Evolutionary conservation across 2,329 filamentous ascomycete species (phyloP).

Genomic region (Diaporthe eres): DNA sequence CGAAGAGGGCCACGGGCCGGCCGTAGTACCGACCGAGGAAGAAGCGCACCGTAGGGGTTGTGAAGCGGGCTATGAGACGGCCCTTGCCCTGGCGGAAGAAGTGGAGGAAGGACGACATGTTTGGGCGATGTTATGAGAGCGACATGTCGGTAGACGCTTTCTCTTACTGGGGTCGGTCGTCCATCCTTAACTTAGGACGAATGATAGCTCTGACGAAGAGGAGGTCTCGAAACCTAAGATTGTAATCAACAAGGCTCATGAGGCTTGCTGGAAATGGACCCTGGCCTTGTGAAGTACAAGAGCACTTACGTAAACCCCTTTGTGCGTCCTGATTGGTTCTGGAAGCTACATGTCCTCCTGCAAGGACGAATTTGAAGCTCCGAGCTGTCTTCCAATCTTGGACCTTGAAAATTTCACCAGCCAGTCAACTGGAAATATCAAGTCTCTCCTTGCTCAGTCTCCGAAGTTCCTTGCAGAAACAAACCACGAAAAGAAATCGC

Average conservation of each 20-base stretch:
- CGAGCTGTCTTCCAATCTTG: constrained; percentile 16
- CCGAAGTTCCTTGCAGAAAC: not conserved
- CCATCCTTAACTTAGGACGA: not conserved
- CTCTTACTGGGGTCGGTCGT: not conserved
- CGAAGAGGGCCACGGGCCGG: constrained; percentile 58
- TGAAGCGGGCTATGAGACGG: constrained; percentile 43
- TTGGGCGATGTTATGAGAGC: not conserved
- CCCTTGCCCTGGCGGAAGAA: constrained; percentile 29
- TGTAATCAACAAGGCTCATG: not conserved
- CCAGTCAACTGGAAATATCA: not conserved
- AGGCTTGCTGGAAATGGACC: not conserved
- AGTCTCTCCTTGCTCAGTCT: not conserved
- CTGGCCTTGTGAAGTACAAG: not conserved
- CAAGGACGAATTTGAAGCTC: constrained; percentile 35
- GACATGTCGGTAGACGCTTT: not conserved
- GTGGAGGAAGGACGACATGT: constrained; percentile 34
- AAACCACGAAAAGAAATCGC: not conserved
- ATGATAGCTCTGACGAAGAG: not conserved
- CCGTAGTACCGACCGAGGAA: constrained; percentile 50
- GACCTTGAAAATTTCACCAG: constrained; percentile 26
- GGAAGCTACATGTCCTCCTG: constrained; percentile 35
- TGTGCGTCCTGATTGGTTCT: constrained; percentile 23
- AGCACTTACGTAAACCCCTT: constrained; percentile 27
- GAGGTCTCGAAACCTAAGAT: not conserved
- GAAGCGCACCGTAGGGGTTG: constrained; percentile 40